Evolutionary conservation across 2,329 filamentous ascomycete genomes (phyloP), one percentile per base, ranked within the genome.

Genomic region (Pseudogymnoascus sp.): DNA sequence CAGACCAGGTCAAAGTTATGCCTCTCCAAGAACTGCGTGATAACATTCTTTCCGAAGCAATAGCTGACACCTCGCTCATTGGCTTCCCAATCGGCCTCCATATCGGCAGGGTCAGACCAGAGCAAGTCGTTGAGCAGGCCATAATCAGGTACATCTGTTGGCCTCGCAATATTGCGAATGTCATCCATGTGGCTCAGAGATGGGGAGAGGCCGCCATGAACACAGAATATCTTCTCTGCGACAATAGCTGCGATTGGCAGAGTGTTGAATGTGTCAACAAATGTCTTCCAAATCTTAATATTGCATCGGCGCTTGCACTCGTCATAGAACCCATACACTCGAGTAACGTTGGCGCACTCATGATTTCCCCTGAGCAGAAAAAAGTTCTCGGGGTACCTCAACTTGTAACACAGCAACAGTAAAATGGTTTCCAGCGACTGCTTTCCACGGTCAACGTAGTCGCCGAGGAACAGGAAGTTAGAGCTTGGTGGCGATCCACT

Each of bases 1-100:
- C 94, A 99, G 59, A 99, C 93, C 58, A 99, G 79, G 74, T 99
- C 94, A 73, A 99, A 97, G 75, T 99, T 94, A 73, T 99, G 94
- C 61, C 89, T 86, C 63, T 92, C 88, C 65, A 99, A 78, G 73
- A 99, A 99, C 69, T 97, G 92, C 74, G 92, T 92, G 65, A 99
- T 97, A 66, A 99, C 93, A 71, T 95, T 94, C 76, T 97, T 97
- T 57, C 93, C 93, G 72, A 99, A 99, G 73, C 94, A 97, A 74
- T 97, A 99, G 73, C 92, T 97, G 57, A 99, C 94, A 59, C 94
- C 94, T 71, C 94, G 81, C 74, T 99, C 94, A 66, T 97, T 99
- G 16, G 92, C 90, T 73, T 97, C 93, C 94, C 94, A 99, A 69
- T 97, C 94, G 67, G 89, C 87, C 65, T 97, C 92, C 90, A 97